Evolutionary conservation across 2,329 filamentous ascomycete species (phyloP).

Genomic region (Penicillium olsonii): DNA sequence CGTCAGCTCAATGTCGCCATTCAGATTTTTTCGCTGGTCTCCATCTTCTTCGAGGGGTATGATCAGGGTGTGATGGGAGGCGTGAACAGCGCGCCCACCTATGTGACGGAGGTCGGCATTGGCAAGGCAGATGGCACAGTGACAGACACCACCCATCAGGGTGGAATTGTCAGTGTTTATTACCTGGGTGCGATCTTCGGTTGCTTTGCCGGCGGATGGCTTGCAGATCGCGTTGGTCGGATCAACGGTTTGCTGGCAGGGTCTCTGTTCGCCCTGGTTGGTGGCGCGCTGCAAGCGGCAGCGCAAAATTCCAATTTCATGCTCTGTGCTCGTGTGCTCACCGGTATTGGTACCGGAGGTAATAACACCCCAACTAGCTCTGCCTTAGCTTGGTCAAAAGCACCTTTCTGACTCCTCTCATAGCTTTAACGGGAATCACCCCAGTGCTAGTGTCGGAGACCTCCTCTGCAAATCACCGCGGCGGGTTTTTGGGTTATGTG

Average conservation of each 20-base stretch:
- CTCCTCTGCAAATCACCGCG: slow-evolving; percentile 50
- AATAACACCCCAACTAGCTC: slow-evolving; percentile 15
- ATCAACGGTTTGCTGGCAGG: slow-evolving; percentile 54
- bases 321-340: slow-evolving; percentile 52
- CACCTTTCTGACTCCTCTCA: slow-evolving; percentile 13
- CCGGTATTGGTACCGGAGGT: slow-evolving; percentile 56
- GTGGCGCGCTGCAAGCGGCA: slow-evolving; percentile 52
- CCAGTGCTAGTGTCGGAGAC: slow-evolving; percentile 53
- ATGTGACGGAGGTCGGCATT: slow-evolving; percentile 46
- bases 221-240: slow-evolving; percentile 57
- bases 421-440: slow-evolving; percentile 51
- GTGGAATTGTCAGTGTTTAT: slow-evolving; percentile 56
- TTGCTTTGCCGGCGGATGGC: slow-evolving; percentile 52
- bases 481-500: slow-evolving; percentile 51
- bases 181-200: slow-evolving; percentile 55
- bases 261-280: slow-evolving; percentile 50
- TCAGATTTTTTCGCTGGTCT: slow-evolving; percentile 34
- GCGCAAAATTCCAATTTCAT: slow-evolving; percentile 52
- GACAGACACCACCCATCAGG: slow-evolving; percentile 52
- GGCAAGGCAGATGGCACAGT: slow-evolving; percentile 48
- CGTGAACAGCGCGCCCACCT: slow-evolving; percentile 46
- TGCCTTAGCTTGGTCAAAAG: slow-evolving; percentile 6
- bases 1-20: slow-evolving; percentile 45
- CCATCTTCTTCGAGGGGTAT: slow-evolving; percentile 49
- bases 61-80: slow-evolving; percentile 59